Base-by-base conservation (phyloP, 768 basidiomycete genomes). In the Postia placenta region DNA sequence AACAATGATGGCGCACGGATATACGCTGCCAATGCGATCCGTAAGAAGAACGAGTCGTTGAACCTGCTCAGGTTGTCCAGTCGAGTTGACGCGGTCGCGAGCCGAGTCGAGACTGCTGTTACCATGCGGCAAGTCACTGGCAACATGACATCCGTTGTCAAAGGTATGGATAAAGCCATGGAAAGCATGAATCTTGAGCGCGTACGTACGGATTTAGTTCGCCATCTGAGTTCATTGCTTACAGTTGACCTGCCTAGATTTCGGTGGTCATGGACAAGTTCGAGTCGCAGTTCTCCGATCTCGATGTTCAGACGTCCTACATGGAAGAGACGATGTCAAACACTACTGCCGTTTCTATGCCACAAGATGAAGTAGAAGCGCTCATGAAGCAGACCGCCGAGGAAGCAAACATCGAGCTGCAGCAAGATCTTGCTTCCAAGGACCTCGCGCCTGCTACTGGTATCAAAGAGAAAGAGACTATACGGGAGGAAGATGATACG, bases 241-340 rank as follows among this genome's bases (percentile, higher is more conserved):
- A 19, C 46, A 38, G 17, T 42, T 37, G 9, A 3, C 41, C 25
- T 33, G 3, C 39, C 6, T 64, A 97, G 95, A 98, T 99, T 62
- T 95, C 96, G 11, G 68, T 91, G 47, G 92, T 99, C 27, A 98
- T 99, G 96, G 96, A 98, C 73, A 98, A 93, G 70, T 99, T 99
- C 68, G 96, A 99, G 67, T 56, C 83, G 4, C 95, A 98, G 58
- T 98, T 98, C 70, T 75, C 91, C 30, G 96, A 98, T 65, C 80
- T 99, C 17, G 96, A 98, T 63, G 96, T 99, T 5, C 95, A 98
- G 67, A 95, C 96, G 15, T 87, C 85, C 4, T 94, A 95, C 69
- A 95, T 99, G 92, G 96, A 98, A 62, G 90, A 92, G 51, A 85
- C 93, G 33, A 97, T 99, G 87, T 83, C 84, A 9, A 80, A 87